Conservation (phyloP, 495 filamentous ascomycete genomes). For the Hyphodiscus hymeniophilus region DNA sequence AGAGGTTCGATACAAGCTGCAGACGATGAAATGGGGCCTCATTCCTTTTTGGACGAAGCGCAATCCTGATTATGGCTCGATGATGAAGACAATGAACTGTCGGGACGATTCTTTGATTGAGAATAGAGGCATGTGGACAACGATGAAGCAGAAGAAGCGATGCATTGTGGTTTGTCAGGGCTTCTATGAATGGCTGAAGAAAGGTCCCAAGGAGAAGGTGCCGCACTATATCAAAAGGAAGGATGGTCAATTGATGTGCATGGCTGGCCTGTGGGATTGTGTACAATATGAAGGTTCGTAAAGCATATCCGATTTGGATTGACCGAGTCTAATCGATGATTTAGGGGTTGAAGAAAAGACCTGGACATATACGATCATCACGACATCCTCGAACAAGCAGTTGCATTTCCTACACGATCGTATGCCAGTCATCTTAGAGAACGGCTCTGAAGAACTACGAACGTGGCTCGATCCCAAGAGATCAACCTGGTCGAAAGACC, state of each 20-base stretch:
- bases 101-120: conserved; percentile 78
- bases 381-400: conserved; percentile 72
- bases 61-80: conserved; percentile 62
- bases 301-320: neutral
- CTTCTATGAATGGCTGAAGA: conserved; percentile 95
- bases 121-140: conserved; percentile 78
- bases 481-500: conserved; percentile 64
- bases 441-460: conserved; percentile 58
- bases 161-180: conserved; percentile 84
- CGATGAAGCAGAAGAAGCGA: conserved; percentile 80
- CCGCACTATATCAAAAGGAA: conserved; percentile 76
- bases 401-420: conserved; percentile 82
- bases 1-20: conserved; percentile 65
- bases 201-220: conserved; percentile 62
- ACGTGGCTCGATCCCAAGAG: conserved; percentile 73
- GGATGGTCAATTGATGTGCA: conserved; percentile 77
- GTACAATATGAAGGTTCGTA: conserved; percentile 64
- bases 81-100: conserved; percentile 90
- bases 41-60: conserved; percentile 90
- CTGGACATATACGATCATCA: conserved; percentile 89
- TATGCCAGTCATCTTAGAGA: conserved; percentile 90
- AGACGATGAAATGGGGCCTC: conserved; percentile 88
- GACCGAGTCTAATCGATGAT: conserved; percentile 56
- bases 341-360: conserved; percentile 58
- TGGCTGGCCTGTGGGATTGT: conserved; percentile 90